phyloP scores from a whole-genome alignment of 768 basidiomycete species.

The Boletellus sp. region DNA sequence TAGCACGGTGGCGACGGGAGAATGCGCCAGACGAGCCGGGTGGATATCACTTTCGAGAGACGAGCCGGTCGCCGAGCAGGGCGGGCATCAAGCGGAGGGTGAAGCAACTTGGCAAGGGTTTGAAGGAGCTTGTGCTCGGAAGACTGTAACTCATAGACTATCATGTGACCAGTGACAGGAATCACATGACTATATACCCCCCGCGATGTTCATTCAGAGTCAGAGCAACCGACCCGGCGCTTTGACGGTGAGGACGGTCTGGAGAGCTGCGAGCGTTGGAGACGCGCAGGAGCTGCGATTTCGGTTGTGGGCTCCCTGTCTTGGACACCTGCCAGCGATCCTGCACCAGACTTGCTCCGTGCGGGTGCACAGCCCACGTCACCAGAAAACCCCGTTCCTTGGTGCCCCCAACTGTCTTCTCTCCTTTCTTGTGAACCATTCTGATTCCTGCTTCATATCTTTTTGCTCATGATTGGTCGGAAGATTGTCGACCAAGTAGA shows the following conservation, averaged over 20 bases:
- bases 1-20: constrained; percentile 38
- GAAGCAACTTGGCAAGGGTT: constrained; percentile 28
- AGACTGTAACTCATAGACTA: constrained; percentile 13
- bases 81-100: constrained; percentile 24
- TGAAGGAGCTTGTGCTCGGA: constrained; percentile 31
- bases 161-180: background rate
- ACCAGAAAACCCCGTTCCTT: constrained; percentile 3
- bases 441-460: constrained; percentile 9
- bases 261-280: background rate
- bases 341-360: background rate
- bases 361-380: constrained; percentile 3
- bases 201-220: constrained; percentile 9
- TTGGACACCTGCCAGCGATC: background rate
- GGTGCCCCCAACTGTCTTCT: constrained; percentile 12
- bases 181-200: constrained; percentile 10
- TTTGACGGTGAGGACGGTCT: background rate
- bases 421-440: constrained; percentile 15
- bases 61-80: constrained; percentile 16
- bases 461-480: constrained; percentile 26
- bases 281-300: background rate
- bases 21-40: constrained; percentile 30
- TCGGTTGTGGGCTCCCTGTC: background rate
- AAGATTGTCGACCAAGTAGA: constrained; percentile 25
- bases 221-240: too few relatives aligned
- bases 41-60: constrained; percentile 31